A percentile compares a stretch with the other conserved stretches of the same genome.
These are phyloP conservation scores for Exophiala calicioides DNA, from an alignment of 2,329 filamentous ascomycete genomes.

Conservation along the genomic window DNA sequence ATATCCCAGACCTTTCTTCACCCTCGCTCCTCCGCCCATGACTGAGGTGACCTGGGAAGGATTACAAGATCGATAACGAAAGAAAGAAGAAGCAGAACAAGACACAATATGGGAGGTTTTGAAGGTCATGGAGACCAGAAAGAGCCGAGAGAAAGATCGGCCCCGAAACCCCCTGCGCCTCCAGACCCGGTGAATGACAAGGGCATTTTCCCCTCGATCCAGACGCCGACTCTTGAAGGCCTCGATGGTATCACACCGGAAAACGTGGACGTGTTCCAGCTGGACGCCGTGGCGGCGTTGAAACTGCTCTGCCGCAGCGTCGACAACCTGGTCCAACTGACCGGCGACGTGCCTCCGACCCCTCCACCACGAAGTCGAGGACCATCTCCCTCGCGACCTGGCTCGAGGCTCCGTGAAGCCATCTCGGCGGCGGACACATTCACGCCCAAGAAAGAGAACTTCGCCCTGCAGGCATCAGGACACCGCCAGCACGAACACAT, in stretches of 20 bases:
- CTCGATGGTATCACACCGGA: conserved; percentile 32
- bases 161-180: conserved; percentile 24
- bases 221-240: conserved; percentile 39
- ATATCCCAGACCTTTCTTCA: conserved; percentile 5
- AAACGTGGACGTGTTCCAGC: conserved; percentile 68
- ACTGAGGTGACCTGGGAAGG: conserved; percentile 18
- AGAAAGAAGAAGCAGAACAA: not conserved
- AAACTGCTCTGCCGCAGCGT: conserved; percentile 73
- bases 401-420: conserved; percentile 20
- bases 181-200: conserved; percentile 33
- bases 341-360: conserved; percentile 74
- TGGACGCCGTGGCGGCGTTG: conserved; percentile 73
- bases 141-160: conserved; percentile 16
- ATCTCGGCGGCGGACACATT: conserved; percentile 10
- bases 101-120: conserved; percentile 17
- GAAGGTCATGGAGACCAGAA: conserved; percentile 14
- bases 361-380: conserved; percentile 50
- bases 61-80: conserved; percentile 4
- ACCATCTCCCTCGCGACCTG: conserved; percentile 16
- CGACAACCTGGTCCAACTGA: conserved; percentile 50
- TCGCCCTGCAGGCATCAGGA: conserved; percentile 35
- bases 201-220: conserved; percentile 30
- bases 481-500: conserved; percentile 41
- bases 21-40: conserved; percentile 12
- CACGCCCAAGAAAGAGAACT: conserved; percentile 32